Base-by-base conservation (phyloP, 352 stramenopile species). In the Pythium apleroticum region DNA sequence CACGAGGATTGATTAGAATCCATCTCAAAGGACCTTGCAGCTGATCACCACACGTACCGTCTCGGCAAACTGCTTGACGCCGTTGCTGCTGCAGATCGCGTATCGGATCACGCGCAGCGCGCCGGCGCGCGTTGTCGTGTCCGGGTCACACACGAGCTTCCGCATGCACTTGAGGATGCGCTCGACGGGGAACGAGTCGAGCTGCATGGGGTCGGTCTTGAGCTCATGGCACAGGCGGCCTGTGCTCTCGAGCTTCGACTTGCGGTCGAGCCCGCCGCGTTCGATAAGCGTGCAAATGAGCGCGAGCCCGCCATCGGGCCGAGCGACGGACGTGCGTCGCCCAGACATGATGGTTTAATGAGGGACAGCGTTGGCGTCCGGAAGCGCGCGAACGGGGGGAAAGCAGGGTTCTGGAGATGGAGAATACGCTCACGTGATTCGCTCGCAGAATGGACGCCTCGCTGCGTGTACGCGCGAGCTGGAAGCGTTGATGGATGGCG, bases 161-260 rank as follows among this genome's bases (percentile, higher is more conserved):
- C 88, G 81, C 75, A 91, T 85, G 60, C 77, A 88, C 33, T 88
- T 86, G 73, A 95, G 91, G 12, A 96, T 58, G 19, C 88, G 77
- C 9, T 93, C 84, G 57, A 93, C 79, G 4, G 88, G 80, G 60
- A 96, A 96, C 28, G 69, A 81, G 58, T 96, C 86, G 7, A 96
- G 78, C 60, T 93, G 72, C 63, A 96, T 66, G 33, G 88, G 85
- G 57, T 96, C 84, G 55, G 82, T 93, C 66, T 96, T 96, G 31
- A 96, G 80, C 57, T 96, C 88, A 73, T 93, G 86, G 66, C 84
- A 93, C 49, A 96, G 74, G 17, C 88, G 81, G 4, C 88, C 88
- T 3, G 81, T 90, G 50, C 86, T 93, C 64, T 96, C 88, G 25
- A 96, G 81, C 67, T 96, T 96, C 49, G 88, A 91, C 70, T 93